Base-by-base conservation (phyloP, 164 flowering plant genomes). In the Santalum album region DNA sequence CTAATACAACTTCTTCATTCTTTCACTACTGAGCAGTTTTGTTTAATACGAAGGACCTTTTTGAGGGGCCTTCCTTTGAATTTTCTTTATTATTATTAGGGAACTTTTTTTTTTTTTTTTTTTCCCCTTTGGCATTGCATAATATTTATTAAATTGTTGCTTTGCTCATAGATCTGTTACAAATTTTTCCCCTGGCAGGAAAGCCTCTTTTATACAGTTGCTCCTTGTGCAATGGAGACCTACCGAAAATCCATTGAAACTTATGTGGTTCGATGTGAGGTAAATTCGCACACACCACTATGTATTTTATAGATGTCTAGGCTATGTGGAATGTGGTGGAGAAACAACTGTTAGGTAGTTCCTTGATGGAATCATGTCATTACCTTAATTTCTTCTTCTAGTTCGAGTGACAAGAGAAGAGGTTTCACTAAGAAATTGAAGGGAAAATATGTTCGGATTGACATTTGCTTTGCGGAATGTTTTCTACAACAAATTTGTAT, bases 161-260 rank as follows among this genome's bases (percentile, higher is more conserved):
- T 51, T 10, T 56, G 6, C 25, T 45, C 36, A 57, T 26, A 22
- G 1, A 49, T 46, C 24, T 36, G 7, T 3, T 42, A 19, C 7
- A 54, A 9, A 9, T 40, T 39, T 47, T 55, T 51, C 44, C 9
- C 18, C 36, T 52, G 56, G 54, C 85, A 92, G 98, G 94, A 88
- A 62, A 79, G 67, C 64, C 84, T 89, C 35, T 81, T 89, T 62
- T 92, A 84, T 61, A 57, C 75, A 4, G 78, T 85, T 39, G 80
- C 86, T 6, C 42, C 75, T 59, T 86, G 89, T 60, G 86, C 94
- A 19, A 80, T 83, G 82, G 87, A 75, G 60, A 51, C 59, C 20
- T 92, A 90, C 71, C 73, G 90, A 62, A 79, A 65, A 51, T 83
- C 95, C 39, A 74, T 87, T 54, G 95, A 82, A 71, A 68, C 83